Conservation (phyloP, 768 basidiomycete genomes). For the Tricholoma furcatifolium region DNA sequence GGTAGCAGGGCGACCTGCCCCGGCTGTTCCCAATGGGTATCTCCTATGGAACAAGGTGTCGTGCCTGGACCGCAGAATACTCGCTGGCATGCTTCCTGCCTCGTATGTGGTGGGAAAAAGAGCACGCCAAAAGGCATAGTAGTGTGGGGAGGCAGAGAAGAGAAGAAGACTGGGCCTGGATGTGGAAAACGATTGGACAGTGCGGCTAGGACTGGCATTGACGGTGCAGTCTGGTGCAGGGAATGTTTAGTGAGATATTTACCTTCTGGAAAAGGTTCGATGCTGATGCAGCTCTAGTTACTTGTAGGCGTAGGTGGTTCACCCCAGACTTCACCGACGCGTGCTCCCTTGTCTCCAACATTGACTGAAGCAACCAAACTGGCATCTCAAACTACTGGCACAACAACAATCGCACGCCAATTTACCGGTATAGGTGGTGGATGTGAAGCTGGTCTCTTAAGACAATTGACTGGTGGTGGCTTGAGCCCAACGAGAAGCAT, state of each 20-base stretch:
- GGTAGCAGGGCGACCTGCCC: constrained; percentile 66
- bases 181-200: constrained; percentile 85
- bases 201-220: constrained; percentile 70
- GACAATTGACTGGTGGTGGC: constrained; percentile 69
- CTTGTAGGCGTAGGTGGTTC: constrained; percentile 51
- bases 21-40: constrained; percentile 71
- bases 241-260: constrained; percentile 67
- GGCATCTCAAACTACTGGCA: constrained; percentile 61
- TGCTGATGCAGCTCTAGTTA: constrained; percentile 37
- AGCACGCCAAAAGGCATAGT: constrained; percentile 31
- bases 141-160: constrained; percentile 39
- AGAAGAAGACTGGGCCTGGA: constrained; percentile 61
- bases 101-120: constrained; percentile 81
- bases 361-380: constrained; percentile 43
- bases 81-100: constrained; percentile 75
- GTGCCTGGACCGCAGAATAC: constrained; percentile 83
- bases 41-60: constrained; percentile 82
- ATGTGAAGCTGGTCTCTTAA: constrained; percentile 37
- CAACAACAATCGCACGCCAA: constrained; percentile 72
- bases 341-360: constrained; percentile 44
- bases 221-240: constrained; percentile 79
- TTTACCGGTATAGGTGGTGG: constrained; percentile 61
- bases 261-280: constrained; percentile 5
- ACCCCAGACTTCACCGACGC: constrained; percentile 52
- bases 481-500: constrained; percentile 69